Conservation (phyloP, 306 rosid species). For the Lathyrus sativus region DNA sequence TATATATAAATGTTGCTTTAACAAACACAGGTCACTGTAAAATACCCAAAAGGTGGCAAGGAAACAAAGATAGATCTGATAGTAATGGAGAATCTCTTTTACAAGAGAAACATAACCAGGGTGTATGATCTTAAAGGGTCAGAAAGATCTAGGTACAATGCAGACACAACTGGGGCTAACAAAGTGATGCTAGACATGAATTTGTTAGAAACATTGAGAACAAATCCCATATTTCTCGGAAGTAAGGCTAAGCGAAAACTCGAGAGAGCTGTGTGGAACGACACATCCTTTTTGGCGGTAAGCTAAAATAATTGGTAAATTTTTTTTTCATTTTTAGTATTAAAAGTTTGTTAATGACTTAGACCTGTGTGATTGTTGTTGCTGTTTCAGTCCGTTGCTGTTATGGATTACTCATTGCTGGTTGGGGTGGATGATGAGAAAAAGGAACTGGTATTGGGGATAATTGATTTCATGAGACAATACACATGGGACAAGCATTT, state of each 20-base stretch:
- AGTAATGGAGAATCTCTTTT: constrained; percentile 99
- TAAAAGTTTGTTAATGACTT: background rate
- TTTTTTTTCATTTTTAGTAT: background rate
- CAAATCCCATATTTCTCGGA: constrained; percentile 94
- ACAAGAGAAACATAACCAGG: constrained; percentile 77
- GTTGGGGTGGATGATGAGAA: constrained; percentile 95
- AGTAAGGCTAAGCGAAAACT: constrained; percentile 92
- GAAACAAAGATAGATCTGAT: constrained; percentile 91
- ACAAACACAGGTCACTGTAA: constrained; percentile 70
- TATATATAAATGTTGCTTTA: constrained; percentile 24
- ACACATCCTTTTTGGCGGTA: constrained; percentile 90
- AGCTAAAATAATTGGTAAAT: constrained; percentile 31
- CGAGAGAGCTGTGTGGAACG: constrained; percentile 96
- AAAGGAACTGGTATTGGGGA: constrained; percentile 88
- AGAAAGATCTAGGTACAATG: constrained; percentile 86
- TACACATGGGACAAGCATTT: constrained; percentile 99
- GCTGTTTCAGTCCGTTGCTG: constrained; percentile 76
- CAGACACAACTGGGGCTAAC: constrained; percentile 78
- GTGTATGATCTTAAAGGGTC: constrained; percentile 98
- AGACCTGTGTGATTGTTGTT: background rate
- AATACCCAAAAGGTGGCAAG: constrained; percentile 86
- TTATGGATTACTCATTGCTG: constrained; percentile 94
- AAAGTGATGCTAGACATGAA: constrained; percentile 93
- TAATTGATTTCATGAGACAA: constrained; percentile 96
- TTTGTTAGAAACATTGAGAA: constrained; percentile 80